Percentiles rank a stretch among this genome's conserved stretches.
Evolutionary conservation across 495 filamentous ascomycete genomes (phyloP).

Genomic region (Podospora sp.): DNA sequence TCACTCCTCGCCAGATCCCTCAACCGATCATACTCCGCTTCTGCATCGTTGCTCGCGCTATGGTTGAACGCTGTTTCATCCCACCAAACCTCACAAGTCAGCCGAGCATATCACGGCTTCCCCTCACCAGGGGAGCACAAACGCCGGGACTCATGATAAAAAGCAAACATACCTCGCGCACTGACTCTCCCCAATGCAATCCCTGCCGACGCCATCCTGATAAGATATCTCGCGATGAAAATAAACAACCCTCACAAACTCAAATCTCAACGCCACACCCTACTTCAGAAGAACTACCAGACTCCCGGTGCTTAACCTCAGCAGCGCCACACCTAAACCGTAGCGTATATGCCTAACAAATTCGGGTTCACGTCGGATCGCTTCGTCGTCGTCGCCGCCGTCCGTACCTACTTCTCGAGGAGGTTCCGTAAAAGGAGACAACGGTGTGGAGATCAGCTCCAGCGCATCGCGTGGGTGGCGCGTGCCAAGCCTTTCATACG

Average conservation of each 20-base stretch:
- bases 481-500: neutral
- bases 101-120: neutral
- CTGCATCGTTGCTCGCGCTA: conserved; percentile 62
- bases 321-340: no score
- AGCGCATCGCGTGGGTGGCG: neutral
- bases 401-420: no score
- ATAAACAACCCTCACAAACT: no score
- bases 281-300: no score
- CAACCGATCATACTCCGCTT: conserved; percentile 90
- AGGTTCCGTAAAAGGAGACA: no score
- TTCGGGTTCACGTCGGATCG: no score
- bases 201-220: neutral
- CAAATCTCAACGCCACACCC: no score
- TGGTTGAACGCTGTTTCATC: conserved; percentile 76
- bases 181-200: neutral
- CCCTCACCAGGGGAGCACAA: neutral
- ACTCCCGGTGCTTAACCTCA: no score
- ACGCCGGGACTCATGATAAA: no score
- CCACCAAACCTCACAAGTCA: neutral
- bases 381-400: no score
- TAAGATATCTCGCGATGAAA: no score
- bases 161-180: neutral
- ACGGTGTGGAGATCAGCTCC: neutral
- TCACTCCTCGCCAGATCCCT: conserved; percentile 80
- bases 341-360: no score